phyloP scores from a whole-genome alignment of 2,329 filamentous ascomycete genomes.

The Onygenales sp. region DNA sequence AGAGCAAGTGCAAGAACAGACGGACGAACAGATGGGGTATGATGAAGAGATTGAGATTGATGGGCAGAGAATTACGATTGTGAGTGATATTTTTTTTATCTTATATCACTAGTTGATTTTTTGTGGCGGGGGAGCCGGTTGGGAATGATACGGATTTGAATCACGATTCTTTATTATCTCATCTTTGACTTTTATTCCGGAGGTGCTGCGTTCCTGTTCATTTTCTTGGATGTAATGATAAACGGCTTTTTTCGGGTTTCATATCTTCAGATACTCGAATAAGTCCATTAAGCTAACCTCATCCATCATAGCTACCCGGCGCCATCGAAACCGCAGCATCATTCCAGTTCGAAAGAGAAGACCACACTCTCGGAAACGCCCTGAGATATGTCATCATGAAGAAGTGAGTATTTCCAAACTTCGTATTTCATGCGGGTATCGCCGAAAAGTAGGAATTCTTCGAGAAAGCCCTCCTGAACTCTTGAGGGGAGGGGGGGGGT shows the following conservation, averaged over 20 bases:
- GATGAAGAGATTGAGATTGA: conserved; percentile 33
- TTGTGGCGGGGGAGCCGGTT: not conserved
- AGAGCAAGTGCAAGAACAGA: conserved; percentile 15
- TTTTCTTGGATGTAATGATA: not conserved
- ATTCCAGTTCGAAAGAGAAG: conserved; percentile 88
- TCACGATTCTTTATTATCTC: no score
- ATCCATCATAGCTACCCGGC: conserved; percentile 59
- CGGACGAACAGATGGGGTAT: conserved; percentile 40
- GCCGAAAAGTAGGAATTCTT: no score
- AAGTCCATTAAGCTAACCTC: not conserved
- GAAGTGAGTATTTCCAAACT: conserved; percentile 54
- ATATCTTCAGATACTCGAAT: no score
- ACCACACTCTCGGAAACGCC: conserved; percentile 91
- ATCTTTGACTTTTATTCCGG: no score
- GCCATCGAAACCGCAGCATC: conserved; percentile 79
- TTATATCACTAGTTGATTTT: not conserved
- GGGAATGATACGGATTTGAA: no score
- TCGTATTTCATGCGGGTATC: no score
- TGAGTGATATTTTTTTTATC: conserved; percentile 22
- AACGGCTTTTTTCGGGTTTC: no score
- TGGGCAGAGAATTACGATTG: conserved; percentile 53
- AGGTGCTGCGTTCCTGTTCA: no score
- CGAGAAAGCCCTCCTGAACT: no score
- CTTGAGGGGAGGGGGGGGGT: no score
- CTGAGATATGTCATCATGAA: conserved; percentile 96